Conservation (phyloP, 352 stramenopile genomes). For the Globisporangium irregulare region DNA sequence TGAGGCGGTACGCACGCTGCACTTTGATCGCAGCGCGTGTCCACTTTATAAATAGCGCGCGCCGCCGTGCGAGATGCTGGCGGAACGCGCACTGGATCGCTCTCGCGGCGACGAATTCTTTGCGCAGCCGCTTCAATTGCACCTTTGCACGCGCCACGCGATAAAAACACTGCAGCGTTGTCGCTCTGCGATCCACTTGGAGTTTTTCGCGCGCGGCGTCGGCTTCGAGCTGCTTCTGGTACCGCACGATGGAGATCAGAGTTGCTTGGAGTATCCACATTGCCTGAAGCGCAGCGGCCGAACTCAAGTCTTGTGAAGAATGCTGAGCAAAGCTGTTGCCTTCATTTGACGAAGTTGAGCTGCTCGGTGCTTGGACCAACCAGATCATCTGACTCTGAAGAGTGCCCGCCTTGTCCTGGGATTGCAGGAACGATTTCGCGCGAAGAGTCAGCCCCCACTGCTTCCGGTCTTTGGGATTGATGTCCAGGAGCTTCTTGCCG, state of each 20-base stretch:
- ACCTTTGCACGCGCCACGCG: constrained; percentile 28
- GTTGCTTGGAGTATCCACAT: constrained; percentile 23
- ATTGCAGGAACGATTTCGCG: constrained; percentile 2
- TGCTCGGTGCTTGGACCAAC: not conserved
- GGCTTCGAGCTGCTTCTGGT: constrained; percentile 50
- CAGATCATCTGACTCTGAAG: not conserved
- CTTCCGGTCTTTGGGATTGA: constrained; percentile 12
- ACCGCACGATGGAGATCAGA: constrained; percentile 42
- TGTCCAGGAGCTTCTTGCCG: constrained; percentile 9
- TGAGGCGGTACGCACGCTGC: constrained; percentile 58
- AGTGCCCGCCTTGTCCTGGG: not conserved
- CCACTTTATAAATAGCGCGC: constrained; percentile 44
- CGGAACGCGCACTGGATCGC: constrained; percentile 69
- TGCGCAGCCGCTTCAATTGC: constrained; percentile 25
- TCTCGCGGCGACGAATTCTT: constrained; percentile 33
- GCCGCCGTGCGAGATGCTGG: constrained; percentile 57
- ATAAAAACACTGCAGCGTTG: constrained; percentile 43
- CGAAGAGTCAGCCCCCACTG: constrained; percentile 13
- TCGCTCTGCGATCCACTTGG: constrained; percentile 25
- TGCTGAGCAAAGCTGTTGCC: not conserved
- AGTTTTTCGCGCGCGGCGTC: constrained; percentile 24
- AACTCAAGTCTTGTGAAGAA: not conserved
- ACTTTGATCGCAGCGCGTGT: constrained; percentile 44
- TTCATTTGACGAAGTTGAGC: not conserved
- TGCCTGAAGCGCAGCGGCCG: constrained; percentile 10